Conservation (phyloP, 257 asterid species). For the Cordia subcordata region DNA sequence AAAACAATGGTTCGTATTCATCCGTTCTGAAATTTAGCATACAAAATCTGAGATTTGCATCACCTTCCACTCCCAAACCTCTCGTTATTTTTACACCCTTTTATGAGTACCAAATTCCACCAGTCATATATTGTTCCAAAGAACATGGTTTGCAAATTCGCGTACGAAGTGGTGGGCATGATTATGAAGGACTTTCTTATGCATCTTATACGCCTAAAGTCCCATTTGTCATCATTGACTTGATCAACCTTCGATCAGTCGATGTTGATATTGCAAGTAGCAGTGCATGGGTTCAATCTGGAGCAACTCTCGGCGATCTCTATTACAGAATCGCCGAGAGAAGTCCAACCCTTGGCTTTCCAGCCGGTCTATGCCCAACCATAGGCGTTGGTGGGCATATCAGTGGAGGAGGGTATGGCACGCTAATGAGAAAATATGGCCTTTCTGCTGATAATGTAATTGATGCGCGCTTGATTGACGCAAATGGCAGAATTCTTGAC, state of each 20-base stretch:
- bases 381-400: conserved; percentile 51
- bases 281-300: conserved; percentile 40
- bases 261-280: conserved; percentile 10
- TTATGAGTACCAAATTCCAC: conserved; percentile 26
- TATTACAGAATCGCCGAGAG: conserved; percentile 19
- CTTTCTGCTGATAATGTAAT: conserved; percentile 36
- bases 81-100: conserved; percentile 26
- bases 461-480: conserved; percentile 35
- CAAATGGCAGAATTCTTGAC: conserved; percentile 26
- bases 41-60: not conserved
- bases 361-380: conserved; percentile 40
- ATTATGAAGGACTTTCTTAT: conserved; percentile 42
- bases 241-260: conserved; percentile 30
- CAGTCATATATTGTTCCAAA: conserved; percentile 27
- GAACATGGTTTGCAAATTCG: conserved; percentile 23
- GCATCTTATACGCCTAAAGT: conserved; percentile 12
- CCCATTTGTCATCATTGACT: conserved; percentile 36
- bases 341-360: conserved; percentile 23
- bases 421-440: conserved; percentile 27
- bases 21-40: not conserved
- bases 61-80: conserved; percentile 10
- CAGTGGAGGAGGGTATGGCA: conserved; percentile 47
- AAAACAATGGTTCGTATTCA: conserved; percentile 7
- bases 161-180: conserved; percentile 45
- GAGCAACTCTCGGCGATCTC: conserved; percentile 40